phyloP scores from a whole-genome alignment of 2,329 filamentous ascomycete genomes.

The Graphilbum sp. region DNA sequence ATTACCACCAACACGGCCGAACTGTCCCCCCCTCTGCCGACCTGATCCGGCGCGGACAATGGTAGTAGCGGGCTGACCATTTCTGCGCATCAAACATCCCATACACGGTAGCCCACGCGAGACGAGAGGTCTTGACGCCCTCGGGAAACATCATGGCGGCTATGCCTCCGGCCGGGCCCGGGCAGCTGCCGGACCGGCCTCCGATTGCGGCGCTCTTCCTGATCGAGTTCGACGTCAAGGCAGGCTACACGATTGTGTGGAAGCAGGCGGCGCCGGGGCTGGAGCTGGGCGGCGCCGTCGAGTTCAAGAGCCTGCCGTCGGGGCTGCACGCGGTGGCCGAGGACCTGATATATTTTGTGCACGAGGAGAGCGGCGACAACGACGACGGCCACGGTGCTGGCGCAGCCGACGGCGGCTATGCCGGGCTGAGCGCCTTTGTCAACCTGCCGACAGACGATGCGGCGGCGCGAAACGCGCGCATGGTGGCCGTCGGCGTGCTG shows the following conservation, averaged over 20 bases:
- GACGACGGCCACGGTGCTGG: too few species aligned
- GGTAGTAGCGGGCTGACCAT: too few species aligned
- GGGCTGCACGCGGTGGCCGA: constrained; percentile 77
- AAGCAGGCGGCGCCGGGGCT: constrained; percentile 55
- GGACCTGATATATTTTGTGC: constrained; percentile 89
- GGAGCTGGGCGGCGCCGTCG: constrained; percentile 70
- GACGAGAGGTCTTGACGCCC: too few species aligned
- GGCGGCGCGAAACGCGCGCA: constrained; percentile 69
- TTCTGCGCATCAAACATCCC: too few species aligned
- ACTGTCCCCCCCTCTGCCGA: too few species aligned
- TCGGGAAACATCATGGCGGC: too few species aligned
- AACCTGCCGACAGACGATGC: constrained; percentile 65
- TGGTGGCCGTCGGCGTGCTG: constrained; percentile 81
- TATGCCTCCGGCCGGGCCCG: too few species aligned
- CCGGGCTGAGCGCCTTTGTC: constrained; percentile 82
- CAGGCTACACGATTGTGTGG: constrained; percentile 84
- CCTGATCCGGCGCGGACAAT: too few species aligned
- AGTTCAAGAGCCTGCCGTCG: constrained; percentile 92
- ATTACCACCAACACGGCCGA: too few species aligned
- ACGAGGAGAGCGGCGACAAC: constrained; percentile 31
- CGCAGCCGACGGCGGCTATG: constrained; percentile 37
- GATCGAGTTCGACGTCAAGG: constrained; percentile 83
- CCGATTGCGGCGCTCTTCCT: constrained; percentile 68
- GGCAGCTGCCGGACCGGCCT: constrained; percentile 28
- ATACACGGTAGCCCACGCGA: too few species aligned